Conservation (phyloP, 2,329 filamentous ascomycete genomes). For the Aureobasidium pullulans region DNA sequence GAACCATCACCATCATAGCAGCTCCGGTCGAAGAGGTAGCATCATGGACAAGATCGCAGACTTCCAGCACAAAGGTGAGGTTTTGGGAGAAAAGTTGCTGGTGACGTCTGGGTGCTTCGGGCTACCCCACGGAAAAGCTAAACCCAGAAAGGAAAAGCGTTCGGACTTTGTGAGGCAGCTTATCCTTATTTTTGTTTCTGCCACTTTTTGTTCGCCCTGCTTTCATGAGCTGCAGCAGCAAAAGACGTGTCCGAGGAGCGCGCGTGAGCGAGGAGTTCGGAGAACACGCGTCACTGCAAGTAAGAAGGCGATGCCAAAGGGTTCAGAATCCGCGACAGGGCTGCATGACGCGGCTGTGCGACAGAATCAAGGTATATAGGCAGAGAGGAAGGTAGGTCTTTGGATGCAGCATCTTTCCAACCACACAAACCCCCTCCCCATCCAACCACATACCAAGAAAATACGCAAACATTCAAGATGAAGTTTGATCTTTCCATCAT, state of each 20-base stretch:
- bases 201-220: not conserved
- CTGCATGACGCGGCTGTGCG: constrained; percentile 13
- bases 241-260: not conserved
- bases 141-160: not conserved
- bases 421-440: not conserved
- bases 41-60: not conserved
- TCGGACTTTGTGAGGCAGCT: constrained; percentile 13
- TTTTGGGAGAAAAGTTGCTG: not conserved
- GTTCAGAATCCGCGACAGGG: not conserved
- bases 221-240: not conserved
- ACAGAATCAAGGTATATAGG: constrained; percentile 12
- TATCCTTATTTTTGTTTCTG: constrained; percentile 2
- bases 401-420: not conserved
- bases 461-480: not conserved
- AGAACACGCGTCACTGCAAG: constrained; percentile 10
- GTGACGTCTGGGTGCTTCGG: constrained; percentile 1
- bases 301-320: not conserved
- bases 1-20: not conserved
- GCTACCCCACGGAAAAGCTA: constrained; percentile 9
- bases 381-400: constrained; percentile 1
- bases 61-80: not conserved
- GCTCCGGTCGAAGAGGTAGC: not conserved
- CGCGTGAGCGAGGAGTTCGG: constrained; percentile 4
- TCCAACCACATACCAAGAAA: not conserved
- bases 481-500: constrained; percentile 7